Conservation (phyloP, 2,329 filamentous ascomycete species). For the Waltergamsia citrina region DNA sequence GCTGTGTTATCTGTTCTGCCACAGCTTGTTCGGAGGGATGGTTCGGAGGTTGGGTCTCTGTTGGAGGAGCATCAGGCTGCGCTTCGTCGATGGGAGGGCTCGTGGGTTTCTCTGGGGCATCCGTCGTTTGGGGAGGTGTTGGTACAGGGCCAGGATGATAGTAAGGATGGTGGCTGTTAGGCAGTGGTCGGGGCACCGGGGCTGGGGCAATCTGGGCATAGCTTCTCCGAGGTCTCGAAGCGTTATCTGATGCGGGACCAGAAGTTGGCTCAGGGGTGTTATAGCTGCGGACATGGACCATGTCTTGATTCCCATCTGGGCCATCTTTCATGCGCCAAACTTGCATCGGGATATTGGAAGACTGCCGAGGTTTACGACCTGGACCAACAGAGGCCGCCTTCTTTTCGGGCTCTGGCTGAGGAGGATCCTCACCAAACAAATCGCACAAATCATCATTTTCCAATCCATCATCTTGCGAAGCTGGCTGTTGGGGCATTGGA, state of each 20-base stretch:
- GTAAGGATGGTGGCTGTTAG: background rate
- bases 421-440: constrained; percentile 52
- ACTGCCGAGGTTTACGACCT: background rate
- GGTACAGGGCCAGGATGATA: constrained; percentile 6
- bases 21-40: background rate
- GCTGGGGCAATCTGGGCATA: too few relatives aligned
- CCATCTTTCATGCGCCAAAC: constrained; percentile 29
- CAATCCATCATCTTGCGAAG: constrained; percentile 68
- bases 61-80: constrained; percentile 3
- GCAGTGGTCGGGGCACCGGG: too few relatives aligned
- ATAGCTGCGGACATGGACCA: constrained; percentile 24
- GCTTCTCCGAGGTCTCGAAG: too few relatives aligned
- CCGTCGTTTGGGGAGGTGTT: constrained; percentile 29
- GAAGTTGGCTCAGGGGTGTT: constrained; percentile 17
- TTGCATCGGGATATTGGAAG: constrained; percentile 26
- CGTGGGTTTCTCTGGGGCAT: constrained; percentile 19
- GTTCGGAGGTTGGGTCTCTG: background rate
- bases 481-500: constrained; percentile 50
- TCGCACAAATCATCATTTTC: constrained; percentile 72
- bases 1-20: background rate
- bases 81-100: constrained; percentile 2
- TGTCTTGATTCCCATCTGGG: constrained; percentile 18
- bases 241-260: too few relatives aligned
- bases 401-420: background rate
- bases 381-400: background rate